These are phyloP conservation scores for Saccharomycopsis fodiens DNA, from an alignment of 805 yeast genomes.

Conservation along the genomic window DNA sequence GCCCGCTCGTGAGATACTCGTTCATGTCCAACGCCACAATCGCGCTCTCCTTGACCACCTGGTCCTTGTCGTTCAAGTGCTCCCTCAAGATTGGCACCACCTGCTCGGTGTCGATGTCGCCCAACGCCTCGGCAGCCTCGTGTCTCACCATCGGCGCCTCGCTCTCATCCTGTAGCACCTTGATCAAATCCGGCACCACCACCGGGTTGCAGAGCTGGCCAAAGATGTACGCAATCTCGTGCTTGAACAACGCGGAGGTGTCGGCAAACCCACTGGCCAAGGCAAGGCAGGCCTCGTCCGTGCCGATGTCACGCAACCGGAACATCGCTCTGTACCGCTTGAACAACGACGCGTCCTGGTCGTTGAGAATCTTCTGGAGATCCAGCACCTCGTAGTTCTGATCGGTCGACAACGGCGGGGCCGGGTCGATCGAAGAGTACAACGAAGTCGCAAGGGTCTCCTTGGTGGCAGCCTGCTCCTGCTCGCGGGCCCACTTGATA, in stretches of 20 bases:
- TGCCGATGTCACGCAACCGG: slow-evolving; percentile 89
- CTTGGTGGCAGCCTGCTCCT: slow-evolving; percentile 37
- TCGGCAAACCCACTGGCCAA: slow-evolving; percentile 86
- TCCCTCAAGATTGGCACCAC: slow-evolving; percentile 81
- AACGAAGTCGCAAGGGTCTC: slow-evolving; percentile 71
- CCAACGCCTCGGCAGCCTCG: slow-evolving; percentile 98
- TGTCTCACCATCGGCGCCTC: slow-evolving; percentile 99
- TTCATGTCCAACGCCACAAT: slow-evolving; percentile 97
- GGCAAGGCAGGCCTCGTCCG: slow-evolving; percentile 88
- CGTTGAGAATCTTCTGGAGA: slow-evolving; percentile 62
- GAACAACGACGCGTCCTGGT: slow-evolving; percentile 71
- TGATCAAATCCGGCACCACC: slow-evolving; percentile 79
- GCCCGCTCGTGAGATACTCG: slow-evolving; percentile 45
- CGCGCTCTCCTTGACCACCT: slow-evolving; percentile 94
- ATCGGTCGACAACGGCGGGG: slow-evolving; percentile 86
- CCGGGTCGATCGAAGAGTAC: slow-evolving; percentile 91
- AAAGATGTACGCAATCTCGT: slow-evolving; percentile 96
- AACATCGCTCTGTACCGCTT: slow-evolving; percentile 98
- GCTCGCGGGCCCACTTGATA: slow-evolving; percentile 85
- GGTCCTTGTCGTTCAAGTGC: slow-evolving; percentile 73
- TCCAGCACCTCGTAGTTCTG: slow-evolving; percentile 54
- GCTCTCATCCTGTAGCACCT: slow-evolving; percentile 63
- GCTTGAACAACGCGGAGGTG: slow-evolving; percentile 89
- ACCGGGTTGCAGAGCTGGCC: slow-evolving; percentile 95
- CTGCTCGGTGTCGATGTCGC: slow-evolving; percentile 93